Base-by-base conservation (phyloP, 2,329 filamentous ascomycete species). In the Pseudonectria buxi region DNA sequence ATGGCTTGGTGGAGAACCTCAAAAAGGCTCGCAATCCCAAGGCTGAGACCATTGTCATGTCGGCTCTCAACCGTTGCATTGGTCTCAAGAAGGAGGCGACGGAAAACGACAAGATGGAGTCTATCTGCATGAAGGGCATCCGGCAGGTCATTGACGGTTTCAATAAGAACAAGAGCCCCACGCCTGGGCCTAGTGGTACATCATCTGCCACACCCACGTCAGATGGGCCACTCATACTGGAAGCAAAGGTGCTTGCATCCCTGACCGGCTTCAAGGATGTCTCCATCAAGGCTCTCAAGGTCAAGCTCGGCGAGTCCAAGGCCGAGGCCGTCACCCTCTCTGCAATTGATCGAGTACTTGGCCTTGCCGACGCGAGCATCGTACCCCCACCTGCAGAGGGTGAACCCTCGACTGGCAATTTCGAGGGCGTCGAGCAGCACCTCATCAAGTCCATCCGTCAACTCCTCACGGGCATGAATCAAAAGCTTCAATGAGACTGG, bases 31-130 rank as follows among this genome's bases (percentile, higher is more conserved):
- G 61, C 11, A 59, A 60, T 10, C 61, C 63, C 16, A 59, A 64
- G 37, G 59, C 67, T 12, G 64, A 71, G 37, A 65, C 63, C 15
- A 64, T 72, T 15, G 67, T 72, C 40, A 70, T 72, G 62, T 72
- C 69, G 6, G 71, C 71, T 10, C 57, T 74, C 41, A 73, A 72
- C 42, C 68, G 69, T 16, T 68, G 64, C 29, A 54, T 74, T 9
- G 69, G 69, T 0, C 60, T 75, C 30, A 65, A 71, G 41, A 60
- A 59, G 15, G 58, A 61, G 28, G 59, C 62, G 6, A 65, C 64
- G 1, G 65, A 65, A 28, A 64, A 66, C 35, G 63, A 69, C 26
- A 59, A 61, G 39, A 62, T 72, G 51, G 71, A 73, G 41, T 53
- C 57, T 22, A 67, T 72, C 26, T 67, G 64, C 29, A 67, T 67